A percentile compares a stretch with the other conserved stretches of the same genome.
phyloP scores from a whole-genome alignment of 768 basidiomycete genomes.

The Termitomyces sp. region DNA sequence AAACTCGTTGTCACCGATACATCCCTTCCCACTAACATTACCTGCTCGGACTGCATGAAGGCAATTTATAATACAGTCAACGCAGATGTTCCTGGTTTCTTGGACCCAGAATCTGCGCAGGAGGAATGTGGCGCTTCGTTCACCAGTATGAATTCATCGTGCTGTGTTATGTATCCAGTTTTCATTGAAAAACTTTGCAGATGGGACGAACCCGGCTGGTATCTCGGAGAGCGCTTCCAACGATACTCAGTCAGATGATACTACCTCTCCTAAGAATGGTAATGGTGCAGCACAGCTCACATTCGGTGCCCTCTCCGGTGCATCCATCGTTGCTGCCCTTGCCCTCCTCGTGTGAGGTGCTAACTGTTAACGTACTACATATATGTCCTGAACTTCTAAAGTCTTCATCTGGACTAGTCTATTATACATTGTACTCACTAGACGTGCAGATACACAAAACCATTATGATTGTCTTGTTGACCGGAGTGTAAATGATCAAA shows the following conservation, averaged over 20 bases:
- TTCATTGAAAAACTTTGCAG: background rate
- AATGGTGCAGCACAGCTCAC: background rate
- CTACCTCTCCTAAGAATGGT: background rate
- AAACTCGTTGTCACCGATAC: conserved; percentile 6
- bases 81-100: conserved; percentile 28
- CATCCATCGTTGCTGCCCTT: background rate
- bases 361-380: background rate
- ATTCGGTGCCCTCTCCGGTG: background rate
- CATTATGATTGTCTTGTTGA: too few relatives aligned
- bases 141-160: conserved; percentile 32
- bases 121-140: conserved; percentile 46
- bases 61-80: conserved; percentile 39
- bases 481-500: too few relatives aligned
- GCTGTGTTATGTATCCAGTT: background rate
- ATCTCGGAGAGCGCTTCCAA: conserved; percentile 5
- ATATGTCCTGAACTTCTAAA: too few relatives aligned
- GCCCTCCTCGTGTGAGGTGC: background rate
- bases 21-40: conserved; percentile 28
- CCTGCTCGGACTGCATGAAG: conserved; percentile 52
- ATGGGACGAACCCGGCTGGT: conserved; percentile 7
- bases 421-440: background rate
- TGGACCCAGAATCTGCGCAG: conserved; percentile 21
- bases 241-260: background rate
- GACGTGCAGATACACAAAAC: background rate
- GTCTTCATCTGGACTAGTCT: background rate